Conservation (phyloP, 2,329 filamentous ascomycete genomes). For the Fusarium drepaniforme region DNA sequence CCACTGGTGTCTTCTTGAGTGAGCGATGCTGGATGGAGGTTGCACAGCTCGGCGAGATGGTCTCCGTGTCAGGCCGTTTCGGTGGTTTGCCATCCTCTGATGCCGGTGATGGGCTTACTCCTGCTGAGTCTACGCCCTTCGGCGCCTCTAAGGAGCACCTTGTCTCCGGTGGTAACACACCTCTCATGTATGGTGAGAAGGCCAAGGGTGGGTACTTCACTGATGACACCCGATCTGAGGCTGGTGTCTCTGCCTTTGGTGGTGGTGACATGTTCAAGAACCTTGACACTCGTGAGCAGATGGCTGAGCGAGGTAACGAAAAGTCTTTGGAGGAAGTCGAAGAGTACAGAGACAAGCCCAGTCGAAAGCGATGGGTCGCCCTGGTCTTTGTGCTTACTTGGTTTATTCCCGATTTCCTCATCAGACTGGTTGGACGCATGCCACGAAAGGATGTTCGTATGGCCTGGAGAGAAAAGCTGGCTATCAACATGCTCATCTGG, state of each 20-base stretch:
- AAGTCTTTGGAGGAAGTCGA: constrained; percentile 93
- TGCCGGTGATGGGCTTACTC: constrained; percentile 70
- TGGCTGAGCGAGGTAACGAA: constrained; percentile 95
- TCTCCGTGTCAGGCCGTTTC: constrained; percentile 60
- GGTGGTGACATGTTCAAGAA: constrained; percentile 99
- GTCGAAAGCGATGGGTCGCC: constrained; percentile 91
- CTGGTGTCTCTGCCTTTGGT: constrained; percentile 90
- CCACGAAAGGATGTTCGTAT: constrained; percentile 90
- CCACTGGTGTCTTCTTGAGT: constrained; percentile 94
- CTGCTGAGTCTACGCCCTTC: constrained; percentile 71
- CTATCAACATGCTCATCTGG: constrained; percentile 99
- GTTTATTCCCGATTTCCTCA: constrained; percentile 86
- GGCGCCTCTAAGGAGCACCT: constrained; percentile 73
- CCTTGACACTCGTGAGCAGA: constrained; percentile 90
- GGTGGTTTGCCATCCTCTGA: constrained; percentile 60
- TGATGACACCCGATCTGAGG: constrained; percentile 91
- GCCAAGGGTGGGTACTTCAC: constrained; percentile 85
- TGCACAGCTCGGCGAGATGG: constrained; percentile 76
- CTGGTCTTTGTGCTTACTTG: constrained; percentile 87
- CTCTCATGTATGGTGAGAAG: constrained; percentile 79
- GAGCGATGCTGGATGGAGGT: constrained; percentile 96
- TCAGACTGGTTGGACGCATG: constrained; percentile 84
- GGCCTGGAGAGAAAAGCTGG: constrained; percentile 97
- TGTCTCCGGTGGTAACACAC: constrained; percentile 64
- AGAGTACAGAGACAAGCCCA: constrained; percentile 79